Percentiles rank a stretch among this genome's conserved stretches.
These are phyloP conservation scores for Daucus carota DNA, from an alignment of 129 eudicot species.

Conservation along the genomic window DNA sequence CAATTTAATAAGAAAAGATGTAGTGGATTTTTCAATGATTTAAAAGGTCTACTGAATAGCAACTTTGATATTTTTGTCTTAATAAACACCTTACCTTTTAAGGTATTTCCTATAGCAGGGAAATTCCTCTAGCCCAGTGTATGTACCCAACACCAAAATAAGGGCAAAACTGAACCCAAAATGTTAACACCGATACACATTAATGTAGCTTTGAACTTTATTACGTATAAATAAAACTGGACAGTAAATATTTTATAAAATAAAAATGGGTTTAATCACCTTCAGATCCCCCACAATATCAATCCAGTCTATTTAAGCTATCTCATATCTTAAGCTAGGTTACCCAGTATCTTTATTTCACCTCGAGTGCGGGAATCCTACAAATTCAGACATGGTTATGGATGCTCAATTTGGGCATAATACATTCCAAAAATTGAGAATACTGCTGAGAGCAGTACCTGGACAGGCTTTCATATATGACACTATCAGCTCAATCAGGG, in stretches of 20 bases:
- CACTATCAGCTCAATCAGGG: background rate
- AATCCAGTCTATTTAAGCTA: background rate
- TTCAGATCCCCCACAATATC: background rate
- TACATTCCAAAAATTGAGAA: background rate
- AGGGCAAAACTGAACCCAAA: background rate
- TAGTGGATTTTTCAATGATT: background rate
- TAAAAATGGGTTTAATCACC: background rate
- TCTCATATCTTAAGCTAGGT: background rate
- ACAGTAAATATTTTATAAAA: background rate
- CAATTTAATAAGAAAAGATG: background rate
- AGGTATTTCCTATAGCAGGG: background rate
- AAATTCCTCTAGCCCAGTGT: background rate
- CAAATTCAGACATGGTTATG: background rate
- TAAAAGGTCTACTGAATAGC: background rate
- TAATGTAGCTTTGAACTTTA: background rate
- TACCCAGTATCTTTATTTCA: background rate
- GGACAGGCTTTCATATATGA: background rate
- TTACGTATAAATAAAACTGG: background rate
- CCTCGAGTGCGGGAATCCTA: background rate
- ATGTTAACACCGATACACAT: background rate
- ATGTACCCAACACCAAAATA: background rate
- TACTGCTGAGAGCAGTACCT: background rate
- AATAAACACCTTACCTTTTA: background rate
- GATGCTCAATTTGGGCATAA: background rate
- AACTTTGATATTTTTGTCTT: background rate